Conservation (phyloP, 805 yeast genomes). For the Candida ulmi region DNA sequence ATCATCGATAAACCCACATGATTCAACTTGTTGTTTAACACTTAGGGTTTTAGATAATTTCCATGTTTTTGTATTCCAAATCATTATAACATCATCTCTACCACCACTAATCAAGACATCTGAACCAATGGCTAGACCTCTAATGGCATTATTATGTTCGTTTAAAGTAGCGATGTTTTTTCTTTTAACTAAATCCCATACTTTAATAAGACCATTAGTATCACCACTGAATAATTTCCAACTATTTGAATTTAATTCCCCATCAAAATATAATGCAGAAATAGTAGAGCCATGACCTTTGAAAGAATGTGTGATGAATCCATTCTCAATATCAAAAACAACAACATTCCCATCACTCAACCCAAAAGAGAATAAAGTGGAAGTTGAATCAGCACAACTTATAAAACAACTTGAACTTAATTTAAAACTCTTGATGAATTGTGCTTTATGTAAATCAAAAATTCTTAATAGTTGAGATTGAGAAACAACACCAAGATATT, state of each 20-base stretch:
- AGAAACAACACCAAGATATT: constrained; percentile 63
- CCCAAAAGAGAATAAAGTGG: constrained; percentile 87
- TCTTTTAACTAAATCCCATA: constrained; percentile 67
- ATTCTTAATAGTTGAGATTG: constrained; percentile 79
- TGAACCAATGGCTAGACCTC: constrained; percentile 67
- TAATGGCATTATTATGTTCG: constrained; percentile 80
- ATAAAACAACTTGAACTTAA: constrained; percentile 79
- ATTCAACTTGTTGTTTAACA: constrained; percentile 66
- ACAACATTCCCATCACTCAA: constrained; percentile 90
- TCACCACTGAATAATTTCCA: constrained; percentile 82
- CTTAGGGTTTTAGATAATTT: constrained; percentile 65
- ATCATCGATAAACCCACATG: constrained; percentile 69
- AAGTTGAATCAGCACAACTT: constrained; percentile 69
- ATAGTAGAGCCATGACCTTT: constrained; percentile 92
- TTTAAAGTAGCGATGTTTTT: constrained; percentile 56
- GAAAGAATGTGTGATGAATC: constrained; percentile 81
- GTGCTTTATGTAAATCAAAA: constrained; percentile 33
- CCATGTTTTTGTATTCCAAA: constrained; percentile 49
- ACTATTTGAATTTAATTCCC: constrained; percentile 56
- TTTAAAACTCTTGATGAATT: constrained; percentile 46
- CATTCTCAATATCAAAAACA: constrained; percentile 89
- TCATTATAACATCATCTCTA: constrained; percentile 71
- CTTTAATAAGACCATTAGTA: constrained; percentile 47
- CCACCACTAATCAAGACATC: constrained; percentile 71
- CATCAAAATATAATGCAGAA: constrained; percentile 69